Conservation (phyloP, 805 yeast species). For the Candida fluviatilis region DNA sequence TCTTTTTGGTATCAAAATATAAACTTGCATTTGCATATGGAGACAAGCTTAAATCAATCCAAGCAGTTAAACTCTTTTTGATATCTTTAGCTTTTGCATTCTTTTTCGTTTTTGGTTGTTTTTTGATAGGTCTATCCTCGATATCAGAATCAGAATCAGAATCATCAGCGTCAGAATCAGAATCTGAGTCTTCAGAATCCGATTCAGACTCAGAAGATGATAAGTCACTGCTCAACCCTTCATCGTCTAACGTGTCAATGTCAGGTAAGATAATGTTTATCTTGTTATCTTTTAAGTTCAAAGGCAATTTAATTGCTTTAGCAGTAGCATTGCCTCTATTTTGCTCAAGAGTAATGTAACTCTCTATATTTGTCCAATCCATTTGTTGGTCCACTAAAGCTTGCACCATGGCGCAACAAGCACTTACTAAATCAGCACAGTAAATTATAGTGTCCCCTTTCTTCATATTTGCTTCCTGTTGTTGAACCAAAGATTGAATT, state of each 20-base stretch:
- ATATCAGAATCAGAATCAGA: conserved; percentile 30
- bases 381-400: conserved; percentile 71
- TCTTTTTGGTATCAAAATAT: conserved; percentile 73
- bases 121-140: conserved; percentile 9
- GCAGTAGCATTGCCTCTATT: conserved; percentile 64
- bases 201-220: conserved; percentile 9
- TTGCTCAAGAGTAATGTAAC: conserved; percentile 66
- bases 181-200: conserved; percentile 10
- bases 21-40: conserved; percentile 86
- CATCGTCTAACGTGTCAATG: conserved; percentile 28
- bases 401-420: conserved; percentile 65
- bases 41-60: conserved; percentile 64
- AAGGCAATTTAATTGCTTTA: conserved; percentile 54
- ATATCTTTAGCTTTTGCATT: conserved; percentile 7
- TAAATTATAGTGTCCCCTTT: conserved; percentile 73
- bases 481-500: conserved; percentile 57
- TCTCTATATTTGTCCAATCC: conserved; percentile 92
- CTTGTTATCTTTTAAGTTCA: conserved; percentile 66
- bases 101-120: conserved; percentile 1
- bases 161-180: conserved; percentile 29
- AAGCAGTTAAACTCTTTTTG: conserved; percentile 36
- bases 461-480: conserved; percentile 58
- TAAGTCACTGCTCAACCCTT: conserved; percentile 9
- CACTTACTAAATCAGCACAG: conserved; percentile 67
- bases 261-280: conserved; percentile 55